phyloP scores from a whole-genome alignment of 345 rosid species.

The Reutealis trisperma region DNA sequence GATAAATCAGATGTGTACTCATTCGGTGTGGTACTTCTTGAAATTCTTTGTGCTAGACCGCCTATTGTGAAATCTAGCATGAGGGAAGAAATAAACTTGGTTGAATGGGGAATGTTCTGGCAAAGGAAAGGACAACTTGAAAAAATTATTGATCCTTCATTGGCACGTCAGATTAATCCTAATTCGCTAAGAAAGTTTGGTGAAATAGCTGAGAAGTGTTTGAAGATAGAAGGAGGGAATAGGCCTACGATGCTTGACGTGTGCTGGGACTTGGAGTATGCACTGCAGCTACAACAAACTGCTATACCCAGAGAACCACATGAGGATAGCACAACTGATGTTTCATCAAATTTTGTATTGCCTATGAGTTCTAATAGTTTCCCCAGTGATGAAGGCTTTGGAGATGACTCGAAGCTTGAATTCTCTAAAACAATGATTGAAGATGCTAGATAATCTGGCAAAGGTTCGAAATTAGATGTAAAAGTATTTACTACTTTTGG shows the following conservation, averaged over 20 bases:
- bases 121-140: neutral
- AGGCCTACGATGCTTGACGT: conserved; percentile 10
- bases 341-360: neutral
- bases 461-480: no score
- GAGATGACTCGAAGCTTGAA: no score
- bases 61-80: neutral
- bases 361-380: neutral
- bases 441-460: no score
- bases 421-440: no score
- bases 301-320: neutral
- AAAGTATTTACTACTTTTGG: no score
- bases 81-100: neutral
- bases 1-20: neutral
- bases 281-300: neutral
- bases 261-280: conserved; percentile 4
- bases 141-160: neutral
- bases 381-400: neutral
- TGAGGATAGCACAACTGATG: neutral
- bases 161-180: neutral
- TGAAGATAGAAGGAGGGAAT: neutral
- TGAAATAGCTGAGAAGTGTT: neutral
- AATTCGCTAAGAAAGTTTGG: neutral
- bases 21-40: neutral
- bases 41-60: neutral
- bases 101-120: neutral